Percentiles rank a stretch among this genome's conserved stretches.
These are phyloP conservation scores for Acacia acuminata DNA, from an alignment of 306 rosid species.

Conservation along the genomic window DNA sequence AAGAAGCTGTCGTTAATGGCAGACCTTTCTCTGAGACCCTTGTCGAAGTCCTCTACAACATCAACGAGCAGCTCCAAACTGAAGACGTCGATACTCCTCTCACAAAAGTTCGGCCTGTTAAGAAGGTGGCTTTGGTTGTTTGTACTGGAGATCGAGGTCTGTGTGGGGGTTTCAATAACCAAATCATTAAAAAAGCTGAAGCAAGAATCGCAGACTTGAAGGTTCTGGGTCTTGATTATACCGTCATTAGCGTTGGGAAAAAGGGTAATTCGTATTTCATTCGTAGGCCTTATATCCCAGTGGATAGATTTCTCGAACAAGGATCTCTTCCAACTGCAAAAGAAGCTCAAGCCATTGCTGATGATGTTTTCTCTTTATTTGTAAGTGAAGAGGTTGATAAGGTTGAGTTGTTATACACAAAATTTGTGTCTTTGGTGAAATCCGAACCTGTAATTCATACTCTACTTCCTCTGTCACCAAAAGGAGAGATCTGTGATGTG, in stretches of 20 bases:
- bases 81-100: conserved; percentile 65
- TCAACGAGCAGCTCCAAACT: conserved; percentile 73
- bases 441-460: conserved; percentile 71
- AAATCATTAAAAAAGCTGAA: conserved; percentile 58
- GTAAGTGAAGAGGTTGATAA: conserved; percentile 68
- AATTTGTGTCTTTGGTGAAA: conserved; percentile 67
- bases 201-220: conserved; percentile 53
- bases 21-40: conserved; percentile 74
- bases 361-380: conserved; percentile 70
- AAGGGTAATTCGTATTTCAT: conserved; percentile 65
- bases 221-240: conserved; percentile 49
- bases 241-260: conserved; percentile 67
- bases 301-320: conserved; percentile 59
- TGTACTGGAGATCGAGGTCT: conserved; percentile 77
- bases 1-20: conserved; percentile 75
- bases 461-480: conserved; percentile 70
- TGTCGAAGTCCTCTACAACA: conserved; percentile 72
- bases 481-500: conserved; percentile 69
- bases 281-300: conserved; percentile 68
- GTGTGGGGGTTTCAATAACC: conserved; percentile 61
- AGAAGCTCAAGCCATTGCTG: conserved; percentile 80
- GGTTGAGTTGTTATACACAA: conserved; percentile 69
- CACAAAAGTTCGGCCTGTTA: conserved; percentile 60
- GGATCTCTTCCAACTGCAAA: conserved; percentile 60
- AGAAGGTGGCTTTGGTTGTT: conserved; percentile 64